Base-by-base conservation (phyloP, 2,329 filamentous ascomycete species). In the Colletotrichum sp. region DNA sequence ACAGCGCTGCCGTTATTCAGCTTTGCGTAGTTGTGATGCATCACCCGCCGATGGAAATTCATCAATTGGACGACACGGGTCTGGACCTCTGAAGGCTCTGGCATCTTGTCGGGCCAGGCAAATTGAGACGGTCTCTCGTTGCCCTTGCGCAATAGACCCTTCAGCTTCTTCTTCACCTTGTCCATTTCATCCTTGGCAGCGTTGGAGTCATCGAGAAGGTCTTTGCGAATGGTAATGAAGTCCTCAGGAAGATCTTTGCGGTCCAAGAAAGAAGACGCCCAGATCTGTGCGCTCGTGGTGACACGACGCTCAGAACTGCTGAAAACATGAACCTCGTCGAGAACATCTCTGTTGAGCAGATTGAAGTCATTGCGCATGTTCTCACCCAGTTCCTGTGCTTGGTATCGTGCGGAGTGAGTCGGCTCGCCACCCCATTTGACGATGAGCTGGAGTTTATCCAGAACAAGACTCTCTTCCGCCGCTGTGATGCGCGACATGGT, bases 351-450 rank as follows among this genome's bases (percentile, higher is more conserved):
- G 81, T 99, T 99, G 89, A 99, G 93, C 65, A 99, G 87, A 80
- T 97, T 92, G 76, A 99, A 89, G 83, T 99, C 97, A 83, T 98
- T 98, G 30, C 97, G 92, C 94, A 99, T 98, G 82, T 96, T 98
- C 80, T 98, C 93, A 21, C 96, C 97, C 12, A 99, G 91, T 82
- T 99, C 98, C 80, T 98, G 96, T 1, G 97, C 93, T 84, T 99
- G 97, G 83, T 99, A 99, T 67, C 97, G 92, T 36, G 97, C 98
- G 32, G 97, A 98, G 84, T 99, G 98, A 0, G 97, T 99, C 14
- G 98, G 97, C 83, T 99, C 97, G 55, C 97, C 97, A 79, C 97
- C 97, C 98, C 97, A 99, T 83, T 99, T 99, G 85, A 99, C 97
- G 79, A 99, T 98, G 52, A 99, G 91, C 83, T 99, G 97, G 39